Base-by-base conservation (phyloP, 2,329 filamentous ascomycete species). In the Trichophyton simii region DNA sequence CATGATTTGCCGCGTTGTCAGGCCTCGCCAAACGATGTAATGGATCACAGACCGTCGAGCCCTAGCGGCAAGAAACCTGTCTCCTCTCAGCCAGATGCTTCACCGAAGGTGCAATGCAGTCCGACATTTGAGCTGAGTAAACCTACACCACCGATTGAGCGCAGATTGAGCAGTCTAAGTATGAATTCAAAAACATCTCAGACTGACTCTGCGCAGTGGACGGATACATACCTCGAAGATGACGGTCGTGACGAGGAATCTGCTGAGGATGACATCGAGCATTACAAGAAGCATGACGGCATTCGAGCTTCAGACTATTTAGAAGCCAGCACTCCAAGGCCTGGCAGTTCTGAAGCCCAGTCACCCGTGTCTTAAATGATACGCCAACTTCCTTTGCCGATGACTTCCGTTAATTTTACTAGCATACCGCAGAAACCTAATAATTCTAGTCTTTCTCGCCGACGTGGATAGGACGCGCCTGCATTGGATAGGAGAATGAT, bases 1-100 rank as follows among this genome's bases (percentile, higher is more conserved):
- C 68, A 76, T 20, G 79, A 83, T 70, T 77, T 55, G 2, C 54
- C 65, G 18, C 44, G 28, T 48, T 22, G 25, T 28, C 41, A 38
- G 25, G 13, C 42, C 3, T 18, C 25, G 15, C 58, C 58, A 61
- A 62, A 54, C 57, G 58, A n/a, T 15, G 50, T 31, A 15, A 2
- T 1, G 18, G 11, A 48, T 9, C 22, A 11, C 22, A 13, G 3
- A 28, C 25, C 44, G 2, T 20, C 4, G 6, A 62, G 28, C 36
- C 15, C 48, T 7, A 34, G 20, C 44, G 28, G 2, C n/a, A 8
- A 57, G 8, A 55, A 54, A 22, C 36, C 38, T 13, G 54, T 41
- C 3, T 31, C 55, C 18, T 7, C 38, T 9, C 44, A 57, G 18
- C 8, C 34, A 57, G 34, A 41, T 18, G n/a, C 36, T n/a, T n/a